These are phyloP conservation scores for Somion occarium DNA, from an alignment of 1,284 basidiomycete genomes.

Conservation along the genomic window DNA sequence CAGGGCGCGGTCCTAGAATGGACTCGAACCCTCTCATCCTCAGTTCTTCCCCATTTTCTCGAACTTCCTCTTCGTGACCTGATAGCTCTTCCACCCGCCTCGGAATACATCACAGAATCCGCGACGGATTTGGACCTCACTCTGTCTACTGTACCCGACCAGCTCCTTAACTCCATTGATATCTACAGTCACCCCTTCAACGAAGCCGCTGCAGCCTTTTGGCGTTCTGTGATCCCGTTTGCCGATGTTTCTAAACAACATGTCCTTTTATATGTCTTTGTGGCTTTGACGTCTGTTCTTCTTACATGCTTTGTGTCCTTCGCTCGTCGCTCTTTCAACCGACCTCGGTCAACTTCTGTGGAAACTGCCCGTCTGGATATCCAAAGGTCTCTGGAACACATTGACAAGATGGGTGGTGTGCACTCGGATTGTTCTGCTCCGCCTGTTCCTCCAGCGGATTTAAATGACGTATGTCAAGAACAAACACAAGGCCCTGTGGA, in stretches of 20 bases:
- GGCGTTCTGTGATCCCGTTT: not conserved
- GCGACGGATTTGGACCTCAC: constrained; percentile 1
- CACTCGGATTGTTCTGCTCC: not conserved
- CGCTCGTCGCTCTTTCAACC: not conserved
- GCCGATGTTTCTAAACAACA: not conserved
- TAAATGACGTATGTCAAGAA: too few species aligned
- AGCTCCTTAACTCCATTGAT: not conserved
- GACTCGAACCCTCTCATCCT: constrained; percentile 1
- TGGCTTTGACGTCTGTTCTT: not conserved
- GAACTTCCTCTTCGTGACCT: not conserved
- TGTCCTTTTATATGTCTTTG: not conserved
- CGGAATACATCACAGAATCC: not conserved
- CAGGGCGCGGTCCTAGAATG: constrained; percentile 1
- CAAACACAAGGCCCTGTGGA: too few species aligned
- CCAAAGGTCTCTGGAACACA: not conserved
- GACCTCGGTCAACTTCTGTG: not conserved
- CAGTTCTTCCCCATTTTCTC: constrained; percentile 1
- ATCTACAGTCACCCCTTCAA: not conserved
- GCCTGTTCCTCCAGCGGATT: not conserved
- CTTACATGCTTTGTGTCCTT: not conserved
- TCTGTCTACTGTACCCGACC: not conserved
- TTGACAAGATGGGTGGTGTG: not conserved
- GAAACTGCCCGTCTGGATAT: not conserved
- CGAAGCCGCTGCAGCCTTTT: not conserved
- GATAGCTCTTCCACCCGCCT: not conserved